Percentiles rank a stretch among this genome's conserved stretches.
Conservation (phyloP, 73 alveolate genomes). For the Symbiodinium pilosum region DNA sequence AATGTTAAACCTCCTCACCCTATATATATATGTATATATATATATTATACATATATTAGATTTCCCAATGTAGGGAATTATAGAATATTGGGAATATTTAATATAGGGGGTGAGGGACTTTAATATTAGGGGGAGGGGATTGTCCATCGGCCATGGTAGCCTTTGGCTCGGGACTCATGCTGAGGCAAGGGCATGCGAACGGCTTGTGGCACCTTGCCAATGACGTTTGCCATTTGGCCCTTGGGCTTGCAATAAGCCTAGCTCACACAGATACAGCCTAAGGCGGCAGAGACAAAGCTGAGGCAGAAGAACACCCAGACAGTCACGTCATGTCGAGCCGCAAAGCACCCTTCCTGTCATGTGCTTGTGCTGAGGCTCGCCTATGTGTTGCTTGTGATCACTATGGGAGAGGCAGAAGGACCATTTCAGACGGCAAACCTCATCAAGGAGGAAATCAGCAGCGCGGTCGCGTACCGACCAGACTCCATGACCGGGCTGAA, state of each 20-base stretch:
- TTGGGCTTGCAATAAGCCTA: no score
- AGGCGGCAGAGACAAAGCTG: no score
- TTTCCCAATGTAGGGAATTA: no score
- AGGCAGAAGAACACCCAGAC: no score
- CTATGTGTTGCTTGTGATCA: conserved; percentile 50
- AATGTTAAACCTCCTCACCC: no score
- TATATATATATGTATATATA: no score
- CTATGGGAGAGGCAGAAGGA: conserved; percentile 68
- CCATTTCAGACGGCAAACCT: conserved; percentile 66
- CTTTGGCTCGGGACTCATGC: no score
- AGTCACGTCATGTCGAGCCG: neutral
- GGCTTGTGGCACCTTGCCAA: conserved; percentile 60
- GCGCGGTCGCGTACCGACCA: conserved; percentile 34
- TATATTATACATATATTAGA: no score
- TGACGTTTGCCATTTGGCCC: conserved; percentile 67
- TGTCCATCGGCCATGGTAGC: no score
- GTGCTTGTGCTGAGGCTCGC: conserved; percentile 23
- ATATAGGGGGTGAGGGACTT: neutral
- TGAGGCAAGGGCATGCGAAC: conserved; percentile 31
- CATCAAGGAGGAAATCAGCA: conserved; percentile 29
- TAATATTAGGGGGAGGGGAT: no score
- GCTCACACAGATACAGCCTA: no score
- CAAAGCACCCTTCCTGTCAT: neutral
- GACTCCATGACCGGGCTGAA: conserved; percentile 1
- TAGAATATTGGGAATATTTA: neutral